phyloP scores from a whole-genome alignment of 192 early-diverging fungal species.

The Spinellus fusiger region DNA sequence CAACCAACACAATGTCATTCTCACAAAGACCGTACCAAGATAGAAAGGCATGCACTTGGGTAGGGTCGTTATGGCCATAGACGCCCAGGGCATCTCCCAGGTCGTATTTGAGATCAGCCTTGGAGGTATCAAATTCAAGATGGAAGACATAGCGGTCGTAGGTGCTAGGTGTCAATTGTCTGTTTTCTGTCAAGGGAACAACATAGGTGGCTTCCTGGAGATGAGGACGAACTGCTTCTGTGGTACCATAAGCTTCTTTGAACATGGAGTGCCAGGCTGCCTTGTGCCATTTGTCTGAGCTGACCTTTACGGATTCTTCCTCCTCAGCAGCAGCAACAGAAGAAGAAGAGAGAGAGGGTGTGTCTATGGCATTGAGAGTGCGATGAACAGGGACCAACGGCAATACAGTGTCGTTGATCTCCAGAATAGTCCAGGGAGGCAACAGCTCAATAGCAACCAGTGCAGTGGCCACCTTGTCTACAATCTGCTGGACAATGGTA shows the following conservation, averaged over 20 bases:
- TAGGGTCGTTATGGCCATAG: constrained; percentile 78
- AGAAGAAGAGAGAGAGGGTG: too few species aligned
- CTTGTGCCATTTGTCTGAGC: constrained; percentile 53
- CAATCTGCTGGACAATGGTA: background rate
- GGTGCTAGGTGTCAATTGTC: constrained; percentile 75
- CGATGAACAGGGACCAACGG: constrained; percentile 30
- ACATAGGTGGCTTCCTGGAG: constrained; percentile 50
- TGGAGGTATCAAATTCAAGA: constrained; percentile 85
- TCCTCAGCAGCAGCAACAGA: constrained; percentile 24
- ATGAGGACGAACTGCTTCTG: constrained; percentile 54
- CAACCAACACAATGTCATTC: constrained; percentile 51
- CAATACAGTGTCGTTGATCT: constrained; percentile 24
- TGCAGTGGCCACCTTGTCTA: constrained; percentile 20
- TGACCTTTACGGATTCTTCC: too few species aligned
- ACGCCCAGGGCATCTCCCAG: constrained; percentile 94
- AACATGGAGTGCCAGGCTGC: constrained; percentile 64
- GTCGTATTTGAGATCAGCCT: constrained; percentile 79
- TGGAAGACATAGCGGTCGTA: constrained; percentile 98
- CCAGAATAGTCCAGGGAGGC: constrained; percentile 41
- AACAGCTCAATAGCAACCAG: constrained; percentile 31
- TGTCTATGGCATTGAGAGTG: too few species aligned
- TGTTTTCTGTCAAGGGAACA: constrained; percentile 66
- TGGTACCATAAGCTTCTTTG: constrained; percentile 56
- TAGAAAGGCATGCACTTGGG: constrained; percentile 70
- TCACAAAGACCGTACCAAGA: constrained; percentile 64